phyloP scores from a whole-genome alignment of 2,329 filamentous ascomycete species.

The Paraphoma sp. region DNA sequence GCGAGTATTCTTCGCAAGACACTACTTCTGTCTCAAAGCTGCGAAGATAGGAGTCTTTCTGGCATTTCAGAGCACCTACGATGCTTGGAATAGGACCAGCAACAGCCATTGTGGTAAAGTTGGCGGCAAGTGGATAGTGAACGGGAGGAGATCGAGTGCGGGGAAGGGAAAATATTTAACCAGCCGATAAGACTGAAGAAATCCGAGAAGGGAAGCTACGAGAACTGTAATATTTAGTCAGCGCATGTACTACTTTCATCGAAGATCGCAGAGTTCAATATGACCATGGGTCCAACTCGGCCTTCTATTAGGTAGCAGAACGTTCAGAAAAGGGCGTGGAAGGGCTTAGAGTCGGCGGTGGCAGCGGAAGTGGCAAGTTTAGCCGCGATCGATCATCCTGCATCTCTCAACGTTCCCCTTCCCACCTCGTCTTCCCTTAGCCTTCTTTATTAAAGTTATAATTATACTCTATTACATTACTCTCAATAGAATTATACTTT shows the following conservation, averaged over 20 bases:
- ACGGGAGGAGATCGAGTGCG: not conserved
- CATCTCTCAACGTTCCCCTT: not conserved
- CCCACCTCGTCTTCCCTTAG: not conserved
- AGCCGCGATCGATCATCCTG: not conserved
- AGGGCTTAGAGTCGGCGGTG: not conserved
- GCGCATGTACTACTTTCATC: constrained; percentile 12
- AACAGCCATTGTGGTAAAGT: constrained; percentile 22
- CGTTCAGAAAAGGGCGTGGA: not conserved
- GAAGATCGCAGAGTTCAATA: not conserved
- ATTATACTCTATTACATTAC: too few relatives aligned
- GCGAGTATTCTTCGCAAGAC: constrained; percentile 37
- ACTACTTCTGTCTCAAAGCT: constrained; percentile 39
- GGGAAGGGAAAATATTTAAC: constrained; percentile 6
- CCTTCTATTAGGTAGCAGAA: too few relatives aligned
- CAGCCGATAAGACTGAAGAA: constrained; percentile 2
- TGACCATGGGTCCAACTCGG: too few relatives aligned
- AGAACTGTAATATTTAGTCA: constrained; percentile 20
- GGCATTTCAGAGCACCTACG: constrained; percentile 40
- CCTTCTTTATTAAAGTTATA: too few relatives aligned
- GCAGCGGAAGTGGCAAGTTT: not conserved
- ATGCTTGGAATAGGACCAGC: constrained; percentile 24
- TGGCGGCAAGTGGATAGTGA: not conserved
- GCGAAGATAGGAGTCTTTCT: constrained; percentile 41
- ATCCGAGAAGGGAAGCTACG: constrained; percentile 18
- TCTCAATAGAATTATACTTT: too few relatives aligned